Conservation (phyloP, 2,329 filamentous ascomycete genomes). For the Leptographium radiaticola region DNA sequence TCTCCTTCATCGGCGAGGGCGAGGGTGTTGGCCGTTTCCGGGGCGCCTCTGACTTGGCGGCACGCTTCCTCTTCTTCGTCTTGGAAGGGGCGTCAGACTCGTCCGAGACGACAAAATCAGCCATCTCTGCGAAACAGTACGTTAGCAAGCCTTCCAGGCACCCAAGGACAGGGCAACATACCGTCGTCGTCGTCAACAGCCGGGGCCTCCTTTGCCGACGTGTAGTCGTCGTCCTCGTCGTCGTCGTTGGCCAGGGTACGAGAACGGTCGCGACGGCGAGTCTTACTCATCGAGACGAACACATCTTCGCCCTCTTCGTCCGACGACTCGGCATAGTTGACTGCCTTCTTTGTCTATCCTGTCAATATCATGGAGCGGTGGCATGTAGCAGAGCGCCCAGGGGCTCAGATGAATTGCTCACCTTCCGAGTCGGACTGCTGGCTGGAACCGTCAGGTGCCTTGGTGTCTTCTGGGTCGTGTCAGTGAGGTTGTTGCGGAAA, state of each 20-base stretch:
- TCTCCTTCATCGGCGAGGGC: constrained; percentile 19
- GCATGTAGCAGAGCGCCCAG: too few species aligned
- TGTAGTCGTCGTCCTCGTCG: constrained; percentile 57
- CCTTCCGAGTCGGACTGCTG: constrained; percentile 73
- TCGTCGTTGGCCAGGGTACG: constrained; percentile 51
- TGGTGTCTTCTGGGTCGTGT: constrained; percentile 28
- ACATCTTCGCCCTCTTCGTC: constrained; percentile 68
- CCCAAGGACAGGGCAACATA: constrained; percentile 16
- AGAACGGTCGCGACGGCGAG: constrained; percentile 26
- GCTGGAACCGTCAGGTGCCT: constrained; percentile 26
- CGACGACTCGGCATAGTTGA: constrained; percentile 74
- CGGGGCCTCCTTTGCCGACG: constrained; percentile 50
- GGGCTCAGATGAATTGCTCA: constrained; percentile 22
- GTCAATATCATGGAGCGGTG: background rate
- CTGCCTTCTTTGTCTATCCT: constrained; percentile 37
- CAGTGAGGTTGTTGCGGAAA: constrained; percentile 26
- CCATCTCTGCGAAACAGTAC: constrained; percentile 48
- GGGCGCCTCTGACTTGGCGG: constrained; percentile 34
- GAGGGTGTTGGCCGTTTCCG: constrained; percentile 52
- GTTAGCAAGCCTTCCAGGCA: background rate
- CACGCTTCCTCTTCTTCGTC: constrained; percentile 66
- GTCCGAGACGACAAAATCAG: constrained; percentile 78
- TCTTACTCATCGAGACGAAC: constrained; percentile 34
- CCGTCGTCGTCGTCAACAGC: constrained; percentile 48
- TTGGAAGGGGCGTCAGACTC: constrained; percentile 58